phyloP scores from a whole-genome alignment of 2,329 filamentous ascomycete species.

The Aspergillus pseudotamarii region DNA sequence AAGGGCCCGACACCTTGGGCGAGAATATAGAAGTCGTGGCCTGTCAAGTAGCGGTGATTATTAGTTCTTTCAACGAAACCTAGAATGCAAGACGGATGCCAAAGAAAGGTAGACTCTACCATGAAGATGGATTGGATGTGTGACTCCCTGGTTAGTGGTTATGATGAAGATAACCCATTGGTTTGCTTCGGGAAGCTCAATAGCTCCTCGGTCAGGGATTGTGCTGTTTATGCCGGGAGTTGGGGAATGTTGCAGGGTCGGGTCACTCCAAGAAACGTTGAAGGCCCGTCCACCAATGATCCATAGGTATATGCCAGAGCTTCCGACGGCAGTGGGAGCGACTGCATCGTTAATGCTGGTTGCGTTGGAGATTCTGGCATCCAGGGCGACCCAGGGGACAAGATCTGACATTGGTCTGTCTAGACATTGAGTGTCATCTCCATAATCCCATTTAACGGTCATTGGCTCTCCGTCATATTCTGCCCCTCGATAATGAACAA shows the following conservation, averaged over 20 bases:
- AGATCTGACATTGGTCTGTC: background rate
- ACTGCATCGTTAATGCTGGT: background rate
- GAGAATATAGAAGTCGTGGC: slow-evolving; percentile 71
- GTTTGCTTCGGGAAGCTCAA: slow-evolving; percentile 7
- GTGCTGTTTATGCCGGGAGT: background rate
- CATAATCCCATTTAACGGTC: slow-evolving; percentile 24
- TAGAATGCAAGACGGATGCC: too few relatives aligned
- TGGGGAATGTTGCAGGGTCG: background rate
- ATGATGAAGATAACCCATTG: slow-evolving; percentile 33
- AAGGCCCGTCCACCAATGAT: background rate
- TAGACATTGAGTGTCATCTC: slow-evolving; percentile 23
- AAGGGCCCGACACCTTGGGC: slow-evolving; percentile 46
- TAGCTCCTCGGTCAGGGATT: background rate
- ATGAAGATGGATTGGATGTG: slow-evolving; percentile 70
- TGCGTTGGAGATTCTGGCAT: background rate
- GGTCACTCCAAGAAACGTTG: background rate
- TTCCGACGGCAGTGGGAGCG: background rate
- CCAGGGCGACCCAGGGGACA: background rate
- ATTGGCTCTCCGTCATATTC: slow-evolving; percentile 22
- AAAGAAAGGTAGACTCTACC: slow-evolving; percentile 27
- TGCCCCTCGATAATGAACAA: slow-evolving; percentile 38
- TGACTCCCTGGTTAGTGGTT: slow-evolving; percentile 20
- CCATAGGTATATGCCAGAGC: background rate
- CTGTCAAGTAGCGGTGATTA: background rate
- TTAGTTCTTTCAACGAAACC: background rate